Evolutionary conservation across 1,139 yeast genomes (phyloP).

Genomic region (Pichia sp.): DNA sequence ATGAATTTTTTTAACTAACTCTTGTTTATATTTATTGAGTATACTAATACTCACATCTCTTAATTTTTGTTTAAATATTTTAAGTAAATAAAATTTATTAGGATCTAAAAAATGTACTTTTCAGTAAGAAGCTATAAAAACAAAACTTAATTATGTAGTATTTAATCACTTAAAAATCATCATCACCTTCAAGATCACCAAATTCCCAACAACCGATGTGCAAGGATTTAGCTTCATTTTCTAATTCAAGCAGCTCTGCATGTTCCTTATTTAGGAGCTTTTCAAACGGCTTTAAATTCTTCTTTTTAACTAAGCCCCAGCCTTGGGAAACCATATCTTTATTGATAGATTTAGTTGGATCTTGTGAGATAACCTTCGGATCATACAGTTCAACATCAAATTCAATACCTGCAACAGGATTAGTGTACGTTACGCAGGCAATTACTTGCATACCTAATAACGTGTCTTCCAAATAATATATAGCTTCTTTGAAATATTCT

Average conservation of each 20-base stretch:
- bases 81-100: too few relatives aligned
- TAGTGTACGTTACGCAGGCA: constrained; percentile 44
- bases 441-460: constrained; percentile 53
- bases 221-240: constrained; percentile 42
- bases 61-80: too few relatives aligned
- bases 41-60: not conserved
- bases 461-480: constrained; percentile 50
- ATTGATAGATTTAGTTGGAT: constrained; percentile 59
- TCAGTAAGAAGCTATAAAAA: too few relatives aligned
- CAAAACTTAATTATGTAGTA: too few relatives aligned
- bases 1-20: constrained; percentile 3
- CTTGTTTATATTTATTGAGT: constrained; percentile 10
- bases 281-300: constrained; percentile 32
- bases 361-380: constrained; percentile 48
- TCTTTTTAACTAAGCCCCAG: constrained; percentile 53
- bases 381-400: constrained; percentile 54
- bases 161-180: constrained; percentile 25
- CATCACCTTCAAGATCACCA: constrained; percentile 69
- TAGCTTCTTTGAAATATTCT: constrained; percentile 50
- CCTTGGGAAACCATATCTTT: constrained; percentile 58
- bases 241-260: constrained; percentile 38
- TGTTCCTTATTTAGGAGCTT: constrained; percentile 34
- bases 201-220: constrained; percentile 77
- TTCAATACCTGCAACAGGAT: constrained; percentile 36
- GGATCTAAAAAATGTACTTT: too few relatives aligned